Percentiles rank a stretch among this genome's conserved stretches.
Conservation (phyloP, 345 rosid species). For the Camelina neglecta region DNA sequence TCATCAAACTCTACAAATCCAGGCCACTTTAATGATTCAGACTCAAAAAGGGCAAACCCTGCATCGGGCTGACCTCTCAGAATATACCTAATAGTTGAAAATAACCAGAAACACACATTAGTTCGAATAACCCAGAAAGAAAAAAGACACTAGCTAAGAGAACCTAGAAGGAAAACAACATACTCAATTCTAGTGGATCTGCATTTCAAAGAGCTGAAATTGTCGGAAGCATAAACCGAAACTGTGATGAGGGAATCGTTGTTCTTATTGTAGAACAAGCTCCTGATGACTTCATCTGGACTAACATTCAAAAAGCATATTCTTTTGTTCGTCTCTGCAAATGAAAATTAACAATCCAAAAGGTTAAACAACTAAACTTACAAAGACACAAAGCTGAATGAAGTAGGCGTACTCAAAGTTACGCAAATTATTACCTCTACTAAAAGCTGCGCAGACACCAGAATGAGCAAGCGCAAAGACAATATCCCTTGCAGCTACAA, state of each 20-base stretch:
- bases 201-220: constrained; percentile 96
- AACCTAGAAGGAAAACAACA: no score
- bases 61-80: constrained; percentile 92
- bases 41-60: constrained; percentile 93
- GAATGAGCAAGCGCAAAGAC: constrained; percentile 97
- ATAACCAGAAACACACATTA: constrained; percentile 5
- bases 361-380: neutral
- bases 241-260: constrained; percentile 97
- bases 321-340: constrained; percentile 81
- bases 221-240: constrained; percentile 92
- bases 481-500: constrained; percentile 91
- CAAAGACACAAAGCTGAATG: neutral
- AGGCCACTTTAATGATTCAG: constrained; percentile 98
- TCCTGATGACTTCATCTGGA: constrained; percentile 91
- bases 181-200: constrained; percentile 95
- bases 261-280: constrained; percentile 92
- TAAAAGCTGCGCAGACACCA: constrained; percentile 95
- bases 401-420: neutral
- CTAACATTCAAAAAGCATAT: constrained; percentile 87
- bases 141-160: no score
- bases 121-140: neutral
- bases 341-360: constrained; percentile 2
- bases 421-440: constrained; percentile 62
- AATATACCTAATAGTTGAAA: constrained; percentile 66
- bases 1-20: constrained; percentile 99